phyloP scores from a whole-genome alignment of 805 yeast species.

The Ogataea glucozyma region DNA sequence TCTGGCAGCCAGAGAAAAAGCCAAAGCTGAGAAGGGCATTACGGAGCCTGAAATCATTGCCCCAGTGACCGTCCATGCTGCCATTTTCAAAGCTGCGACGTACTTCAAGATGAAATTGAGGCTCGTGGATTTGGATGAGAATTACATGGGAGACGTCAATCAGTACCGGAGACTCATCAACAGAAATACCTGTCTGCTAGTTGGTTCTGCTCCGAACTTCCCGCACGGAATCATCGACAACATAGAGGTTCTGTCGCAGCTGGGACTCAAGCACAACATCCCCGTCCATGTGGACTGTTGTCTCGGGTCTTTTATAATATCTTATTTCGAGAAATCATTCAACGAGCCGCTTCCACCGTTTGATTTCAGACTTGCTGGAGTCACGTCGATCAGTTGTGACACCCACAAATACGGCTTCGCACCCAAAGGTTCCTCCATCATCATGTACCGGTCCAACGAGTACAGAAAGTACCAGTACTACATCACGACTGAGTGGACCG shows the following conservation, averaged over 20 bases:
- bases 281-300: conserved; percentile 97
- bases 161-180: conserved; percentile 69
- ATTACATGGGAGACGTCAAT: conserved; percentile 64
- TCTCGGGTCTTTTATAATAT: conserved; percentile 86
- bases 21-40: conserved; percentile 56
- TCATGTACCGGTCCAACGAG: conserved; percentile 76
- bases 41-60: conserved; percentile 82
- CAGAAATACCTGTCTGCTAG: conserved; percentile 75
- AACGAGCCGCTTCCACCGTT: conserved; percentile 49
- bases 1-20: conserved; percentile 83
- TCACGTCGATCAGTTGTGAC: conserved; percentile 98
- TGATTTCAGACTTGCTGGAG: conserved; percentile 87
- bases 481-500: conserved; percentile 82
- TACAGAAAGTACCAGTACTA: conserved; percentile 83
- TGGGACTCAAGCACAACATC: conserved; percentile 66
- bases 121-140: conserved; percentile 71
- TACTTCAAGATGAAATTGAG: conserved; percentile 86
- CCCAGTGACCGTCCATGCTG: conserved; percentile 92
- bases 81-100: conserved; percentile 87
- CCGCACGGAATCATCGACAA: conserved; percentile 97
- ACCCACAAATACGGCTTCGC: conserved; percentile 99
- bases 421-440: conserved; percentile 92
- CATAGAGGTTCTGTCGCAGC: conserved; percentile 64
- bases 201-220: conserved; percentile 95
- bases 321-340: conserved; percentile 65